These are phyloP conservation scores for Aphanomyces cochlioides DNA, from an alignment of 352 stramenopile species.

Conservation along the genomic window DNA sequence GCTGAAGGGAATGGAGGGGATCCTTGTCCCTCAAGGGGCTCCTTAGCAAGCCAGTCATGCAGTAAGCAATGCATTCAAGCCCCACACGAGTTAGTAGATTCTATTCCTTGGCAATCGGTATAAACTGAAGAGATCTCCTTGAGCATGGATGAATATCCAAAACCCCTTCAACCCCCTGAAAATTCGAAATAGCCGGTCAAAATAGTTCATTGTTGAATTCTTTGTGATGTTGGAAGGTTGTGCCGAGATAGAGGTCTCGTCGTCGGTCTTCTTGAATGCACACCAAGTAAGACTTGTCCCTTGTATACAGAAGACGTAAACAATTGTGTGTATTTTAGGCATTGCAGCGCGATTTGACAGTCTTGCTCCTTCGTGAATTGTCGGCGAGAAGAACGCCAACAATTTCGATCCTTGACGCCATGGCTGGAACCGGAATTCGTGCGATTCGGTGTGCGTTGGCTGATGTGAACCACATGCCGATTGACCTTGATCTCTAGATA, in stretches of 20 bases:
- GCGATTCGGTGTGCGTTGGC: slow-evolving; percentile 9
- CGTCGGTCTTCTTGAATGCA: slow-evolving; percentile 15
- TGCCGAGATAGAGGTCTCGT: not conserved
- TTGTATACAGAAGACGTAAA: not conserved
- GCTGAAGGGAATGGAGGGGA: too few species aligned
- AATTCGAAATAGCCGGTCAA: too few species aligned
- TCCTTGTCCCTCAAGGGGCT: too few species aligned
- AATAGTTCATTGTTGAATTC: too few species aligned
- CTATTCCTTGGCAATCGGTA: too few species aligned
- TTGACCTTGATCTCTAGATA: not conserved
- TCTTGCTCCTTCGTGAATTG: slow-evolving; percentile 14
- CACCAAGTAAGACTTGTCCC: slow-evolving; percentile 14
- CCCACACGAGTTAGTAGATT: too few species aligned
- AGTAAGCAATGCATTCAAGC: too few species aligned
- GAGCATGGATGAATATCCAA: too few species aligned
- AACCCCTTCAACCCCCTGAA: too few species aligned
- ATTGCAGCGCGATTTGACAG: slow-evolving; percentile 25
- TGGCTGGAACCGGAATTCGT: slow-evolving; percentile 13
- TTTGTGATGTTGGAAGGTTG: not conserved
- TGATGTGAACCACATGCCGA: not conserved
- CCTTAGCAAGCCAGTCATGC: too few species aligned
- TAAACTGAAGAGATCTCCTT: too few species aligned
- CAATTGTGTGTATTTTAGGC: not conserved
- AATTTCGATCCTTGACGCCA: slow-evolving; percentile 2
- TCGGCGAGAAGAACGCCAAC: not conserved